Percentiles rank a stretch among this genome's conserved stretches.
Evolutionary conservation across 371 early-diverging fungal genomes (phyloP).

Genomic region (Rhizopus sp.): DNA sequence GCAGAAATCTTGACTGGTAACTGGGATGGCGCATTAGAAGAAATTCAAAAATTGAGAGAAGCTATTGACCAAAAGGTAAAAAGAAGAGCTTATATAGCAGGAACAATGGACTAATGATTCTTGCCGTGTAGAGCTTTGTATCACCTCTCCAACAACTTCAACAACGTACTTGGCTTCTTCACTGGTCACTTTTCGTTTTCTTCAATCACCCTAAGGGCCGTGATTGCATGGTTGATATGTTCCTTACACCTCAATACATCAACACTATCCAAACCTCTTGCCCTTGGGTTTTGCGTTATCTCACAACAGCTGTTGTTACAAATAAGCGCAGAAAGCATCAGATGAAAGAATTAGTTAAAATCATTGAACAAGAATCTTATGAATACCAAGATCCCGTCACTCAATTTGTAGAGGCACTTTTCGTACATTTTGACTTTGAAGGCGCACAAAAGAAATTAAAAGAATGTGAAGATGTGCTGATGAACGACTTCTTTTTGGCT

Average conservation of each 20-base stretch:
- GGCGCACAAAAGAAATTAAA: constrained; percentile 86
- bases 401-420: constrained; percentile 88
- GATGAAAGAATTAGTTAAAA: constrained; percentile 89
- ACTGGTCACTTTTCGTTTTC: constrained; percentile 96
- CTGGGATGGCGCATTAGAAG: constrained; percentile 91
- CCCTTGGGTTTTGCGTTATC: constrained; percentile 94
- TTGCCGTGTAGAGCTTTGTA: constrained; percentile 48
- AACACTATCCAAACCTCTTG: constrained; percentile 95
- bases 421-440: constrained; percentile 92
- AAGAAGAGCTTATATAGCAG: not conserved
- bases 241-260: constrained; percentile 89
- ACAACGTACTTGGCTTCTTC: constrained; percentile 91
- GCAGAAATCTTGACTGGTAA: constrained; percentile 93
- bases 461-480: constrained; percentile 84
- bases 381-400: constrained; percentile 88
- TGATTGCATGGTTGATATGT: constrained; percentile 90
- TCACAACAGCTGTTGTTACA: constrained; percentile 87
- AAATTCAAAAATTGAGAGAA: constrained; percentile 84
- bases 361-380: constrained; percentile 84
- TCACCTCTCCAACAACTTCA: constrained; percentile 86
- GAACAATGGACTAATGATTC: not conserved
- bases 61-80: constrained; percentile 75
- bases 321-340: constrained; percentile 86
- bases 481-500: constrained; percentile 88
- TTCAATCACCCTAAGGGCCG: constrained; percentile 96